Evolutionary conservation across 495 filamentous ascomycete species (phyloP), one percentile per base, ranked within the genome.

Genomic region (Annulohypoxylon maeteangense): DNA sequence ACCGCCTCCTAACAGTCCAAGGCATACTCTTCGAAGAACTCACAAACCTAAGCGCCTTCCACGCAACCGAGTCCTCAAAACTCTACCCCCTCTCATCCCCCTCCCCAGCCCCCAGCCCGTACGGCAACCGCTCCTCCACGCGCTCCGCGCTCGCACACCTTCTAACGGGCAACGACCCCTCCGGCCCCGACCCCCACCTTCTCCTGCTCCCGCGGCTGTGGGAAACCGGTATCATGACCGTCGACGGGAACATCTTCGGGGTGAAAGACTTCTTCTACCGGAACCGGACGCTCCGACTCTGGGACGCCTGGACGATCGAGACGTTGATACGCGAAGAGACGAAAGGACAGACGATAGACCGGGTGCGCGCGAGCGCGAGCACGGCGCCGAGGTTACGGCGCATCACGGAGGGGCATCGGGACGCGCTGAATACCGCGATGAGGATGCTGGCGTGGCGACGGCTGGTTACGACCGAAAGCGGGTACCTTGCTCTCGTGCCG

Each of bases 241-340:
- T 68, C 10, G 65, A 68, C 40, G n/a, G 20, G 38, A 68, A 62
- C 29, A 31, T 68, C 36, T 68, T 68, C 58, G 65, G 65, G 38
- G 12, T 68, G 6, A 68, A 68, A 36, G 65, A 68, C 65, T 62
- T 68, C 65, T 62, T 56, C 57, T 56, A 20, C 20, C 65, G 65
- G 36, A 68, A 68, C 23, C 57, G 57, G 1, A 12, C 34, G 7
- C 38, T 59, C 7, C 53, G 29, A 0, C 31, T 56, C 1, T 56
- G n/a, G n/a, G 31, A 38, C 11, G 53, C 12, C 2, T 53, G 45
- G 45, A 3, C 31, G 7, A 2, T 63, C 12, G 31, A 53, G 18
- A 4, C 18, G 4, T 16, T 63, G 11, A 63, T 63, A 20, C 60
- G 34, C 45, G 45, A 53, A 40, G 5, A n/a, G 36, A 40, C 10